Conservation (phyloP, 1,139 yeast species). For the Chernovozyma aurita region DNA sequence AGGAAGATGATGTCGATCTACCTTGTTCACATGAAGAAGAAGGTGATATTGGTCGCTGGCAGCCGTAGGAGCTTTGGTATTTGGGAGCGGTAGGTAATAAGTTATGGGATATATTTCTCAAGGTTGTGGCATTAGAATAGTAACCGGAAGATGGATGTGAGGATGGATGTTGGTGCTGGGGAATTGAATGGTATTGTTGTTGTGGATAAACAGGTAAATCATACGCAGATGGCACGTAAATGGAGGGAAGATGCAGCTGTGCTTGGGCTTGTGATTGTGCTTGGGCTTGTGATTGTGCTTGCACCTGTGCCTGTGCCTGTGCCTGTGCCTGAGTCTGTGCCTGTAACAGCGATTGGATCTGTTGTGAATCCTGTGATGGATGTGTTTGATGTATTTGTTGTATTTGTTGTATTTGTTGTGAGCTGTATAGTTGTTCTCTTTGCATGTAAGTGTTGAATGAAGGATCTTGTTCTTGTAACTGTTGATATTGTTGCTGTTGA, state of each 20-base stretch:
- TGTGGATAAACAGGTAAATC: background rate
- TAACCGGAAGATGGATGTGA: background rate
- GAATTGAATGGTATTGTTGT: background rate
- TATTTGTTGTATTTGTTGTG: background rate
- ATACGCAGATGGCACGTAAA: background rate
- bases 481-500: background rate
- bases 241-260: conserved; percentile 1
- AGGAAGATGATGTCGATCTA: background rate
- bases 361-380: conserved; percentile 1
- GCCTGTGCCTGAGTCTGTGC: conserved; percentile 1
- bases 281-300: background rate
- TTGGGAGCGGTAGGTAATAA: no score
- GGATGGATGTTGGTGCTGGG: background rate
- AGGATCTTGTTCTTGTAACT: background rate
- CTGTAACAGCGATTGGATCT: background rate
- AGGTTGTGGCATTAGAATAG: no score
- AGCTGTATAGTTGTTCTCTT: no score
- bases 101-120: no score
- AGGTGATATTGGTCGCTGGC: conserved; percentile 4
- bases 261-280: background rate
- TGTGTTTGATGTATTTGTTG: background rate
- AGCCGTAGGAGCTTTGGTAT: background rate
- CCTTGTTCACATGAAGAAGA: conserved; percentile 1
- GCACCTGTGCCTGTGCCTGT: conserved; percentile 1
- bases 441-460: no score